A percentile compares a stretch with the other conserved stretches of the same genome.
Conservation (phyloP, 768 basidiomycete genomes). For the Tulasnella sp. region DNA sequence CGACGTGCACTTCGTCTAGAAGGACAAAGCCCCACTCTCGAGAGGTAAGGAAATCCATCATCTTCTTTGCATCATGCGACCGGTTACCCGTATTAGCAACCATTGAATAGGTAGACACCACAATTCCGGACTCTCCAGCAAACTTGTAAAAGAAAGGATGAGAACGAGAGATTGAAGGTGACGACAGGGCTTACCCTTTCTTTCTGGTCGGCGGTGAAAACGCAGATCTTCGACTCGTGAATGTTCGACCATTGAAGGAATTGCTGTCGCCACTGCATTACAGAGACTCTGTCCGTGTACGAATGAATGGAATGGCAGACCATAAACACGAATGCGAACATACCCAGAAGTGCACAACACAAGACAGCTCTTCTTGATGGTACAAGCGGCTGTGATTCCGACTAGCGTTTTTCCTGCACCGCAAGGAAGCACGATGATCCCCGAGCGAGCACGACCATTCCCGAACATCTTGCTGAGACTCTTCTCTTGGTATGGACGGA, state of each 20-base stretch:
- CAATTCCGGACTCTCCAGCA: constrained; percentile 92
- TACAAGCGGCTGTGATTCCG: constrained; percentile 98
- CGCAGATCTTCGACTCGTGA: constrained; percentile 88
- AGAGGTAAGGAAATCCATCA: constrained; percentile 99
- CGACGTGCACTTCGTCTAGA: constrained; percentile 96
- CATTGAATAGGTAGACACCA: constrained; percentile 99
- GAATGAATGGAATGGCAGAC: not conserved
- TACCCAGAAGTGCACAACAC: constrained; percentile 97
- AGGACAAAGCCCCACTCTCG: constrained; percentile 98
- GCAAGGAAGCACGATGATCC: constrained; percentile 96
- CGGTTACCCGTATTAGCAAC: constrained; percentile 97
- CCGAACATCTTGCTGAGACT: constrained; percentile 99
- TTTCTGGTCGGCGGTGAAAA: constrained; percentile 94
- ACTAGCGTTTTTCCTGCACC: constrained; percentile 98
- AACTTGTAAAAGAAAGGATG: constrained; percentile 41
- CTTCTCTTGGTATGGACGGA: constrained; percentile 97
- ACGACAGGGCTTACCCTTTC: constrained; percentile 53
- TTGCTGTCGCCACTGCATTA: constrained; percentile 98
- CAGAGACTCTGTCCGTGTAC: constrained; percentile 26
- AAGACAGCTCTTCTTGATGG: constrained; percentile 96
- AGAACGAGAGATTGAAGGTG: not conserved
- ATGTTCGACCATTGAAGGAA: constrained; percentile 99
- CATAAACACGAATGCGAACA: constrained; percentile 26
- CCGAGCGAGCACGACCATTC: constrained; percentile 94
- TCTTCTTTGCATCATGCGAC: constrained; percentile 98